Base-by-base conservation (phyloP, 2,329 filamentous ascomycete genomes). In the Fusarium dlaminii region DNA sequence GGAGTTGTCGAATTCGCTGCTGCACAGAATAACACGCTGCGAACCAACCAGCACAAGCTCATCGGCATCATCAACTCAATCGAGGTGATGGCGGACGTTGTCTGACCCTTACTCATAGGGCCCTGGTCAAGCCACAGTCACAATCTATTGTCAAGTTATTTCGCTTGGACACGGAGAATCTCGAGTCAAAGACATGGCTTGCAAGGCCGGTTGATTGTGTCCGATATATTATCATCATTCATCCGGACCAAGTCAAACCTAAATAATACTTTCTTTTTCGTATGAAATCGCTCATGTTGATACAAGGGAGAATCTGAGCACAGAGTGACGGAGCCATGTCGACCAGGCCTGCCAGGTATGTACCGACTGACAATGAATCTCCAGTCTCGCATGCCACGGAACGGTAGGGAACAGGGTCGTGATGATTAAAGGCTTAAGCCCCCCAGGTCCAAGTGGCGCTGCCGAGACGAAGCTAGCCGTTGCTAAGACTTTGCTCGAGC, bases 341-440 rank as follows among this genome's bases (percentile, higher is more conserved):
- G 22, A 49, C 30, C 48, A 51, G 30, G 49, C 30, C 49, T 52
- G 30, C 51, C 43, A 66, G 51, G 37, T 65, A 48, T 15, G 17
- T 34, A n/a, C n/a, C n/a, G 15, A 34, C 49, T 57, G 46, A 43
- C n/a, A 8, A 22, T 36, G 24, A 58, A 24, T 58, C 55, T 51
- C 32, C 45, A 54, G 54, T 66, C 58, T 71, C 42, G 54, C 58
- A 74, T 72, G 72, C 71, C 59, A 68, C 30, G 36, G 63, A 65
- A 61, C 37, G 56, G 54, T 56, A 70, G 63, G 68, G 69, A 68
- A 62, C 66, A 72, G 66, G 75, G 70, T 46, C 49, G 45, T 66
- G 66, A 71, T 77, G 71, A 76, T 79, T 75, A 79, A 80, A 79
- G 78, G 79, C 71, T 57, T 73, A 68, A 75, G 71, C 73, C 70